Evolutionary conservation across 140 eudicot species (phyloP).

Genomic region (Senecio squalidus): DNA sequence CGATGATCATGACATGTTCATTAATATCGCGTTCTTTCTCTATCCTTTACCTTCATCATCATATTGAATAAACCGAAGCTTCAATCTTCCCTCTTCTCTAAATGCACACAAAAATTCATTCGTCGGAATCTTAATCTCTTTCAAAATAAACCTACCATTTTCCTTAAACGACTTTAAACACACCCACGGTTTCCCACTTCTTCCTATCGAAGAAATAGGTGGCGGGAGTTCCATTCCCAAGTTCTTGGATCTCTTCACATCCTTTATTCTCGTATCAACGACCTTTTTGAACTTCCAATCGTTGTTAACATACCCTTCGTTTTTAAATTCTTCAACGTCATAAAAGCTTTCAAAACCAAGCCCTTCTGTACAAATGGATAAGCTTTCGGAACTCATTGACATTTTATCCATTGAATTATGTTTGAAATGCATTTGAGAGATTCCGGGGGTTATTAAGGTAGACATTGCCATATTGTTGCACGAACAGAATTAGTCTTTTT

Average conservation of each 20-base stretch:
- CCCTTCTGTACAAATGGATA: conserved; percentile 60
- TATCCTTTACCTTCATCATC: neutral
- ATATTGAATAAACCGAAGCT: conserved; percentile 30
- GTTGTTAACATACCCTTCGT: conserved; percentile 6
- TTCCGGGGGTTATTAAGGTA: neutral
- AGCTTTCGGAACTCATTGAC: conserved; percentile 45
- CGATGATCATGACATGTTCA: neutral
- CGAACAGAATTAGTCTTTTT: neutral
- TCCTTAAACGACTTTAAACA: conserved; percentile 38
- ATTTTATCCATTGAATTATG: too few relatives aligned
- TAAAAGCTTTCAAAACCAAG: conserved; percentile 65
- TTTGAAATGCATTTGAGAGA: neutral
- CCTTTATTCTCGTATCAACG: neutral
- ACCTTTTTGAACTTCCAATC: conserved; percentile 2
- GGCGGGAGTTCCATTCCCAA: conserved; percentile 42
- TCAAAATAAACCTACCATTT: conserved; percentile 56
- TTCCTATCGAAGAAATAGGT: too few relatives aligned
- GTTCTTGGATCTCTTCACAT: conserved; percentile 21
- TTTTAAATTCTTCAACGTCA: conserved; percentile 35
- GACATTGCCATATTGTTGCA: neutral
- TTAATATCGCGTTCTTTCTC: neutral
- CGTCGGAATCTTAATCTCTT: conserved; percentile 47
- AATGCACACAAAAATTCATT: conserved; percentile 48
- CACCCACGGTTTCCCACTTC: conserved; percentile 57
- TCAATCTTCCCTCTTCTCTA: conserved; percentile 59